Evolutionary conservation across 202 grass and related monocot species (phyloP).

Genomic region (Panicum hallii): DNA sequence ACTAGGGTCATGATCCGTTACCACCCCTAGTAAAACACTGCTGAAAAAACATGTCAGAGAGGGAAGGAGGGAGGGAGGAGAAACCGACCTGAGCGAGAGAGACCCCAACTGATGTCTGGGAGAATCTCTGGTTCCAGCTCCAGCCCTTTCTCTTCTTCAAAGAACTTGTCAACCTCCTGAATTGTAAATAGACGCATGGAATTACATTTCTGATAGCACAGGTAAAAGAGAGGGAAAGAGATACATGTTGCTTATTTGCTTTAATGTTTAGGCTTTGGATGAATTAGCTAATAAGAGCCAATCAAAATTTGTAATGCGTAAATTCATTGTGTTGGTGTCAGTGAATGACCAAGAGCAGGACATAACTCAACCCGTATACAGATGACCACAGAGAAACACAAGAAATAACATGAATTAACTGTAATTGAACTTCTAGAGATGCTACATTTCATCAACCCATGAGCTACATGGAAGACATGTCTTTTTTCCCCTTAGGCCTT

Average conservation of each 20-base stretch:
- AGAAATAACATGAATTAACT: constrained; percentile 4
- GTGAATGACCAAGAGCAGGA: constrained; percentile 13
- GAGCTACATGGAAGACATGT: not conserved
- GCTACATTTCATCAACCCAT: not conserved
- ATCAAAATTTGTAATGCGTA: not conserved
- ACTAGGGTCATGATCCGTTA: too few species aligned
- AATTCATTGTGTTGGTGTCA: not conserved
- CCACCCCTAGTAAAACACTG: not conserved
- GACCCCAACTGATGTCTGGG: constrained; percentile 17
- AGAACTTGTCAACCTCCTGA: constrained; percentile 47
- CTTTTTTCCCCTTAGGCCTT: not conserved
- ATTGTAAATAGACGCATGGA: constrained; percentile 16
- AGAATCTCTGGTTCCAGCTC: constrained; percentile 64
- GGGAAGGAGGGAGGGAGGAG: not conserved
- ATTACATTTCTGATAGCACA: constrained; percentile 1
- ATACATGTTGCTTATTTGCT: not conserved
- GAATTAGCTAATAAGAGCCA: not conserved
- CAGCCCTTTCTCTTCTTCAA: constrained; percentile 42
- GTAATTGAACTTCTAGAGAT: not conserved
- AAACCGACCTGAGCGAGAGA: constrained; percentile 48
- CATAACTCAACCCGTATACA: not conserved
- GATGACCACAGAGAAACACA: not conserved
- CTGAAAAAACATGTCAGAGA: not conserved
- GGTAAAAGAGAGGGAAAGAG: not conserved
- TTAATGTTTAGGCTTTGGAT: not conserved